Evolutionary conservation across 139 green algal genomes (phyloP), one percentile per base, ranked within the genome.

Genomic region (Ulvella scutata): DNA sequence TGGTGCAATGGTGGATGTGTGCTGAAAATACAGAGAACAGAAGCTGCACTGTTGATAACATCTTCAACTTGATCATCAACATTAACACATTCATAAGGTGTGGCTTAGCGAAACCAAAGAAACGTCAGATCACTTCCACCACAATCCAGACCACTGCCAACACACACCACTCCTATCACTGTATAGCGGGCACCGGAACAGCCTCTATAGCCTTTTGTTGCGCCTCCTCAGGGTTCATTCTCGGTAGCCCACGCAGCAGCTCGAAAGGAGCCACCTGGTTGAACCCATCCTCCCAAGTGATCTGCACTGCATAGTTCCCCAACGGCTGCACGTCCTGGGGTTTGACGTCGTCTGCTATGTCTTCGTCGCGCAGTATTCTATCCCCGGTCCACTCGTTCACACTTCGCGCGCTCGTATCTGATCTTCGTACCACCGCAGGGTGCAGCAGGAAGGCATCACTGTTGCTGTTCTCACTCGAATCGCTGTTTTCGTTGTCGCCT

Each of bases 301-400:
- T 93, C 83, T 90, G 81, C 43, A 96, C 90, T 3, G 95, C 95
- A 76, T 99, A 99, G 85, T 99, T 99, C 36, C 95, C 95, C 10
- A 99, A 75, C 2, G 89, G 85, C 37, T 82, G 78, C 34, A 98
- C 80, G 7, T 73, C 43, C 23, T 85, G 38, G 0, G 92, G 92
- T 62, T 78, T 74, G 3, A 97, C 84, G 75, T 88, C 85, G 26
- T 96, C 86, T 1, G 85, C 79, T 2, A 96, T 80, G 59, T 88
- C 81, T 17, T 72, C 80, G 62, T 85, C 78, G 6, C 38, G 31
- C 26, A 82, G 37, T 67, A 84, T 87, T n/a, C 78, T 82, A 51
- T 80, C 76, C 38, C 91, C 90, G 39, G 89, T 97, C 92, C 92
- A 97, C 80, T 97, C 92, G 77, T 96, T 87, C 74, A 97, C 85